Conservation (phyloP, 106 monocot genomes). For the Posidonia australis region DNA sequence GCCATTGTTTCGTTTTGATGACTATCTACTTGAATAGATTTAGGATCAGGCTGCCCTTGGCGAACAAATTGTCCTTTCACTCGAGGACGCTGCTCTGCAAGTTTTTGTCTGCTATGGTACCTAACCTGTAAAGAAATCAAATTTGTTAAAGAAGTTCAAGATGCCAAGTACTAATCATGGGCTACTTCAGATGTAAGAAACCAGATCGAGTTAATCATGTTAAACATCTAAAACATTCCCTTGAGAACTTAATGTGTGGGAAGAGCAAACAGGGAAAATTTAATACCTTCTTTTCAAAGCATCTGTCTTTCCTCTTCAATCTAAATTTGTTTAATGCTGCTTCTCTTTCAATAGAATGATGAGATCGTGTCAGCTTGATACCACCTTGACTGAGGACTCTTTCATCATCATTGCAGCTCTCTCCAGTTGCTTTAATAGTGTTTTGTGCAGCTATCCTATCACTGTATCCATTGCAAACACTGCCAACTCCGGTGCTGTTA, state of each 20-base stretch:
- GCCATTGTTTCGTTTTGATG: not conserved
- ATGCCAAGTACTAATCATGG: not conserved
- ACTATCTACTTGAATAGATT: not conserved
- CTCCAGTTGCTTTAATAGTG: not conserved
- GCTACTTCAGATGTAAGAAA: not conserved
- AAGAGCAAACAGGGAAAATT: not conserved
- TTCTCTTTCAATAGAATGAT: slow-evolving; percentile 42
- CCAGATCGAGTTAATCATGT: not conserved
- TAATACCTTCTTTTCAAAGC: slow-evolving; percentile 85
- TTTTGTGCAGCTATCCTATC: not conserved
- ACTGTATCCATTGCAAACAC: not conserved
- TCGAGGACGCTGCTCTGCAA: slow-evolving; percentile 85
- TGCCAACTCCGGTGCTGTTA: slow-evolving; percentile 3
- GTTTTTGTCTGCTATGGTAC: slow-evolving; percentile 72
- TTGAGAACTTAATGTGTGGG: not conserved
- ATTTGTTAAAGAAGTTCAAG: not conserved
- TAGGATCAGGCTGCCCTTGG: not conserved
- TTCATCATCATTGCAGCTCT: not conserved
- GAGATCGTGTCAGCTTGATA: slow-evolving; percentile 1
- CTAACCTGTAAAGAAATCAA: slow-evolving; percentile 40
- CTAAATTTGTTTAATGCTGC: slow-evolving; percentile 71
- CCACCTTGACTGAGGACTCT: not conserved
- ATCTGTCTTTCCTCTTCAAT: slow-evolving; percentile 81
- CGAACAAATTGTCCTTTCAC: slow-evolving; percentile 92
- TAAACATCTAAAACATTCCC: not conserved